Percentiles rank a stretch among this genome's conserved stretches.
Conservation (phyloP, 148 eudicot species). For the Vaccinium corymbosum region DNA sequence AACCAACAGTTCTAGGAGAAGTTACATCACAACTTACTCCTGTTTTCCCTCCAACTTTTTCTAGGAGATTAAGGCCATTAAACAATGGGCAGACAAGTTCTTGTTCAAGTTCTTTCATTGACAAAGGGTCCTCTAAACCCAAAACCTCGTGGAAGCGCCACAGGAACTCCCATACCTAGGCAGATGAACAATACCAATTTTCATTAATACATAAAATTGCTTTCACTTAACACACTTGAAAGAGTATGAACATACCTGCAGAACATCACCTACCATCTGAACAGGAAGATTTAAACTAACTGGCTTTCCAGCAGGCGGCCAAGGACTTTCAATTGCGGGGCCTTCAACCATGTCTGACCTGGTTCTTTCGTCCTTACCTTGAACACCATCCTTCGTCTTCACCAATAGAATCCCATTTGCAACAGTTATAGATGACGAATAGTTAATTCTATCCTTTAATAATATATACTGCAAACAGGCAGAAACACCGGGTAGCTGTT, state of each 20-base stretch:
- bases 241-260: constrained; percentile 42
- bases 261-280: constrained; percentile 48
- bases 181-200: constrained; percentile 3
- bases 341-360: constrained; percentile 21
- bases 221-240: not conserved
- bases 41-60: constrained; percentile 24
- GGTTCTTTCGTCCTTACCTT: constrained; percentile 27
- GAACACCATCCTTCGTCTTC: constrained; percentile 33
- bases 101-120: constrained; percentile 45
- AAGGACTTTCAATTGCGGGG: constrained; percentile 11
- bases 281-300: constrained; percentile 45
- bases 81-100: constrained; percentile 51
- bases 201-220: not conserved
- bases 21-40: constrained; percentile 18
- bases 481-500: constrained; percentile 43
- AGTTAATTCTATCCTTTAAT: constrained; percentile 37
- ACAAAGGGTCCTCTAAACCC: constrained; percentile 32
- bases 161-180: constrained; percentile 48
- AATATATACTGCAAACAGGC: constrained; percentile 41
- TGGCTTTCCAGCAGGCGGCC: constrained; percentile 42
- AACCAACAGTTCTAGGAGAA: constrained; percentile 28
- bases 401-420: constrained; percentile 50
- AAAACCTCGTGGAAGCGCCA: constrained; percentile 47
- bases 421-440: constrained; percentile 35
- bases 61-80: constrained; percentile 24